Conservation (phyloP, 805 yeast genomes). For the Henningerozyma blattae region DNA sequence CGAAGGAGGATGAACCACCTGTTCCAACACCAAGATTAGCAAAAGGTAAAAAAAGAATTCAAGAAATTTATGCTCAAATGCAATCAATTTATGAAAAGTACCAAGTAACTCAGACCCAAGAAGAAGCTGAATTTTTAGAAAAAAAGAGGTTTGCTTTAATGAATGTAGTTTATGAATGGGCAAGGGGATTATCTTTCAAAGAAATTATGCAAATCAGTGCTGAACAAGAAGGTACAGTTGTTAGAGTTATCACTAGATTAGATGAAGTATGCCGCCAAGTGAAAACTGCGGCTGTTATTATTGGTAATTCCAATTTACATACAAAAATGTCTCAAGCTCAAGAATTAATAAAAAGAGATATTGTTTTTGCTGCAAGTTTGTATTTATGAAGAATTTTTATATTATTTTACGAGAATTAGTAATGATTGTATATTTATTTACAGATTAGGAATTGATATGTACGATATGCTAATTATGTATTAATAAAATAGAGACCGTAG, state of each 20-base stretch:
- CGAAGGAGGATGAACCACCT: constrained; percentile 48
- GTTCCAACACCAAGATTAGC: constrained; percentile 69
- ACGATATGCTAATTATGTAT: no score
- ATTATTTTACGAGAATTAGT: no score
- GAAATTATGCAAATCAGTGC: constrained; percentile 82
- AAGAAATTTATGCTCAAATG: constrained; percentile 55
- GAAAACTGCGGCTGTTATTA: constrained; percentile 82
- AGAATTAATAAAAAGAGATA: constrained; percentile 90
- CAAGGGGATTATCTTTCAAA: constrained; percentile 82
- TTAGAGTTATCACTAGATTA: constrained; percentile 83
- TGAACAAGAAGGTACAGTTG: constrained; percentile 94
- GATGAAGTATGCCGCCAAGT: constrained; percentile 95
- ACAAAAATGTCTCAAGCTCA: constrained; percentile 86
- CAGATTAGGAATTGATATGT: no score
- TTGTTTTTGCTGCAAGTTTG: constrained; percentile 91
- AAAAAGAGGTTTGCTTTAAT: constrained; percentile 79
- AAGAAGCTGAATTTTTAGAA: constrained; percentile 76
- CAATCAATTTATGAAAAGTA: constrained; percentile 49
- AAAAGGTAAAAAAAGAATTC: constrained; percentile 52
- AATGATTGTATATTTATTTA: no score
- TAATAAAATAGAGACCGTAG: no score
- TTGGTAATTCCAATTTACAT: constrained; percentile 87
- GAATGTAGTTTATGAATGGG: constrained; percentile 97
- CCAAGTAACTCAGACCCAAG: constrained; percentile 67
- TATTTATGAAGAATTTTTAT: constrained; percentile 45